These are phyloP conservation scores for Aristolochia fimbriata DNA, from an alignment of 164 flowering plant genomes.

Conservation along the genomic window DNA sequence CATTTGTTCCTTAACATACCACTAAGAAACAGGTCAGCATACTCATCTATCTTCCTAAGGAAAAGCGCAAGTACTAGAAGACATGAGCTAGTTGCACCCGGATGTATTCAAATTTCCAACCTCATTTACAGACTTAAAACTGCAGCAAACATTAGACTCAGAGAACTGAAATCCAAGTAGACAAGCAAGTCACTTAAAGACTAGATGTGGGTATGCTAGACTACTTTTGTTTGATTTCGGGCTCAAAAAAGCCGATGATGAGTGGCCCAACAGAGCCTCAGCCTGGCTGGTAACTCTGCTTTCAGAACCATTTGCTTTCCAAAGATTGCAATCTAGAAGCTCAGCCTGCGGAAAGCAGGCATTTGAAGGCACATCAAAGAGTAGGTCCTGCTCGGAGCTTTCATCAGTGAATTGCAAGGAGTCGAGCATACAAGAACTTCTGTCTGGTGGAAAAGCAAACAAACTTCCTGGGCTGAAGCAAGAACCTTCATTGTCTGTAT, in stretches of 20 bases:
- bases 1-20: constrained; percentile 9
- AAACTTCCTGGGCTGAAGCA: constrained; percentile 61
- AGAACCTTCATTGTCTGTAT: constrained; percentile 38
- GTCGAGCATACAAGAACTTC: constrained; percentile 46
- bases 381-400: constrained; percentile 68
- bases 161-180: not conserved
- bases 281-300: not conserved
- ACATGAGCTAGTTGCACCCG: constrained; percentile 2
- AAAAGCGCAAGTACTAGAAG: not conserved
- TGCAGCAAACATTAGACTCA: not conserved
- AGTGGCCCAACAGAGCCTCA: not conserved
- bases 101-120: not conserved
- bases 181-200: not conserved
- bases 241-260: constrained; percentile 1
- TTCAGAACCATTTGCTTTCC: not conserved
- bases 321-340: constrained; percentile 32
- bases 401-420: constrained; percentile 43
- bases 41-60: not conserved
- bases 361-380: constrained; percentile 68
- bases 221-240: constrained; percentile 5
- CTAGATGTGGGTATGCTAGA: not conserved
- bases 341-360: constrained; percentile 82
- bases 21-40: constrained; percentile 3
- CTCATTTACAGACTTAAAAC: constrained; percentile 2
- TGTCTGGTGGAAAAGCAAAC: constrained; percentile 52